phyloP scores from a whole-genome alignment of 768 basidiomycete genomes.

The Mycena haematopus region DNA sequence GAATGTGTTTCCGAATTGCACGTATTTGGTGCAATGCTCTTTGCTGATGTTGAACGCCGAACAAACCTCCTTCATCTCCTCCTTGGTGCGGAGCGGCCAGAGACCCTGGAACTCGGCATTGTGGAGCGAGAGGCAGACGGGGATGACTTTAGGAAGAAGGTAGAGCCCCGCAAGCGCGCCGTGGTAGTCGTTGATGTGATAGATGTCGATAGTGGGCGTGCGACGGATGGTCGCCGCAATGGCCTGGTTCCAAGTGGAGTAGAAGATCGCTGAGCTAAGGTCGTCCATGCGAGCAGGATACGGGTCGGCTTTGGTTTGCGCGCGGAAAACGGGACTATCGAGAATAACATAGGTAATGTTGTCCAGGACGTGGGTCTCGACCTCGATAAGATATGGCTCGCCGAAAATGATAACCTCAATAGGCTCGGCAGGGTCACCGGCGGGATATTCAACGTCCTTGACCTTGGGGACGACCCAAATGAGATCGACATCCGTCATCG shows the following conservation, averaged over 20 bases:
- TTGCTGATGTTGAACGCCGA: slow-evolving; percentile 98
- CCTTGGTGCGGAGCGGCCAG: slow-evolving; percentile 95
- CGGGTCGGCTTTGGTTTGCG: slow-evolving; percentile 94
- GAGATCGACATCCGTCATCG: slow-evolving; percentile 95
- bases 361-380: slow-evolving; percentile 91
- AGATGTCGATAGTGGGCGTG: slow-evolving; percentile 87
- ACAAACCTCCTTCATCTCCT: slow-evolving; percentile 98
- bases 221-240: slow-evolving; percentile 92
- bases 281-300: slow-evolving; percentile 98
- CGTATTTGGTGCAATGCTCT: slow-evolving; percentile 94
- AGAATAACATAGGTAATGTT: slow-evolving; percentile 96
- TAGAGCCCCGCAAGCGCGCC: slow-evolving; percentile 92
- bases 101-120: slow-evolving; percentile 98
- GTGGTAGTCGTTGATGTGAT: slow-evolving; percentile 96
- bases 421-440: slow-evolving; percentile 89
- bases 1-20: slow-evolving; percentile 98
- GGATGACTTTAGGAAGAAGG: slow-evolving; percentile 88
- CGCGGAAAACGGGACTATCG: slow-evolving; percentile 95
- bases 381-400: slow-evolving; percentile 94
- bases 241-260: slow-evolving; percentile 98
- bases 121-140: slow-evolving; percentile 90
- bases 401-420: slow-evolving; percentile 97
- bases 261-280: slow-evolving; percentile 94
- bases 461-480: slow-evolving; percentile 96
- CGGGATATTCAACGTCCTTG: slow-evolving; percentile 91